Evolutionary conservation across 371 early-diverging fungal genomes (phyloP).

Genomic region (Nematocida sp.): DNA sequence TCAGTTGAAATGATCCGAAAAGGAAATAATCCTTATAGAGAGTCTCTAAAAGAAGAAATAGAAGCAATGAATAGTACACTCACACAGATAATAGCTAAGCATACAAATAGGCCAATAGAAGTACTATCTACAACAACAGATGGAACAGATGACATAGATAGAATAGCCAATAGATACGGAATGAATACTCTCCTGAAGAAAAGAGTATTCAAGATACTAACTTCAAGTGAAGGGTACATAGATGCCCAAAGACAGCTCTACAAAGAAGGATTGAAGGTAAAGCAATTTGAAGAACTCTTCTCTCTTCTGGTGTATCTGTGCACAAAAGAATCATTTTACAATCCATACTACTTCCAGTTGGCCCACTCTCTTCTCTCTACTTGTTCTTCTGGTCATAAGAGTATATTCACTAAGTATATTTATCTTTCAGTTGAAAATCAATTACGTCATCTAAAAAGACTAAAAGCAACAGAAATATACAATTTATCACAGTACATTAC

Average conservation of each 20-base stretch:
- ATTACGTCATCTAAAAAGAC: background rate
- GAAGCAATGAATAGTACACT: constrained; percentile 5
- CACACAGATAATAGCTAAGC: background rate
- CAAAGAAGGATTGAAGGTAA: constrained; percentile 39
- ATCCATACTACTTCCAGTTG: constrained; percentile 35
- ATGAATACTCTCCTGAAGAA: constrained; percentile 49
- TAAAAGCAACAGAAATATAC: constrained; percentile 41
- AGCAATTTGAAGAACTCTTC: constrained; percentile 40
- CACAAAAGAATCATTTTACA: constrained; percentile 20
- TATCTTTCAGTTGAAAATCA: constrained; percentile 23
- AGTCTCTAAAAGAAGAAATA: constrained; percentile 42
- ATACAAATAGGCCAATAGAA: background rate
- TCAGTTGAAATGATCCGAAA: background rate
- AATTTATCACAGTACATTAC: constrained; percentile 7
- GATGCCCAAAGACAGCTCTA: constrained; percentile 40
- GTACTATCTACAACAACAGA: constrained; percentile 18
- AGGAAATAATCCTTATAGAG: constrained; percentile 24
- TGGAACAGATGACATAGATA: constrained; percentile 5
- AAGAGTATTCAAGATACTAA: constrained; percentile 27
- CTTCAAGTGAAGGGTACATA: constrained; percentile 24
- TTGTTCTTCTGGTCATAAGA: constrained; percentile 9
- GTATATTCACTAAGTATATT: constrained; percentile 33
- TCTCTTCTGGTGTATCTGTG: constrained; percentile 15
- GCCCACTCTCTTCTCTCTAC: constrained; percentile 15
- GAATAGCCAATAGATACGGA: constrained; percentile 29